These are phyloP conservation scores for Prunus mira DNA, from an alignment of 306 rosid genomes.

Conservation along the genomic window DNA sequence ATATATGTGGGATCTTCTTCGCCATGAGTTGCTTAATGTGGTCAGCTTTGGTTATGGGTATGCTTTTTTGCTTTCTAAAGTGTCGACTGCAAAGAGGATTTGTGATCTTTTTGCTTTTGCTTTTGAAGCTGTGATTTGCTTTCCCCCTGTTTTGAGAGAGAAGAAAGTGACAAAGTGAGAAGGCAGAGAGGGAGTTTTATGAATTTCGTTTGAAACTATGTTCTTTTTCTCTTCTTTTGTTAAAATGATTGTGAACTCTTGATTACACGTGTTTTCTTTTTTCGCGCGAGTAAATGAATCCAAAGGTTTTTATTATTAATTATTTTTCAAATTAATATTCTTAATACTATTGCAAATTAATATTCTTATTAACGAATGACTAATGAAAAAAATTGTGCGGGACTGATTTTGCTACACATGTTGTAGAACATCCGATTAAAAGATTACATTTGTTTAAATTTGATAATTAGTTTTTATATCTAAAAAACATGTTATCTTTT, in stretches of 20 bases:
- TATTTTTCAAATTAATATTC: too few relatives aligned
- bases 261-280: too few relatives aligned
- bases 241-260: not conserved
- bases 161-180: not conserved
- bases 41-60: constrained; percentile 37
- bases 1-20: constrained; percentile 50
- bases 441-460: too few relatives aligned
- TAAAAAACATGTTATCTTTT: too few relatives aligned
- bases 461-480: too few relatives aligned
- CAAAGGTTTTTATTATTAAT: too few relatives aligned
- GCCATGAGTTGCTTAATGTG: constrained; percentile 59
- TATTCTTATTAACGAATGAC: too few relatives aligned
- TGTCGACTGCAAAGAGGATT: constrained; percentile 41
- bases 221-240: not conserved
- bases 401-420: too few relatives aligned
- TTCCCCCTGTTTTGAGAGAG: not conserved
- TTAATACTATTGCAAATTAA: too few relatives aligned
- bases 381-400: too few relatives aligned
- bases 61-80: constrained; percentile 35
- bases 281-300: too few relatives aligned
- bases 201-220: not conserved
- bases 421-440: too few relatives aligned
- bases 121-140: constrained; percentile 37
- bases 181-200: constrained; percentile 19
- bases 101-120: constrained; percentile 65